phyloP scores from a whole-genome alignment of 2,329 filamentous ascomycete genomes.

The Fusarium torreyae region DNA sequence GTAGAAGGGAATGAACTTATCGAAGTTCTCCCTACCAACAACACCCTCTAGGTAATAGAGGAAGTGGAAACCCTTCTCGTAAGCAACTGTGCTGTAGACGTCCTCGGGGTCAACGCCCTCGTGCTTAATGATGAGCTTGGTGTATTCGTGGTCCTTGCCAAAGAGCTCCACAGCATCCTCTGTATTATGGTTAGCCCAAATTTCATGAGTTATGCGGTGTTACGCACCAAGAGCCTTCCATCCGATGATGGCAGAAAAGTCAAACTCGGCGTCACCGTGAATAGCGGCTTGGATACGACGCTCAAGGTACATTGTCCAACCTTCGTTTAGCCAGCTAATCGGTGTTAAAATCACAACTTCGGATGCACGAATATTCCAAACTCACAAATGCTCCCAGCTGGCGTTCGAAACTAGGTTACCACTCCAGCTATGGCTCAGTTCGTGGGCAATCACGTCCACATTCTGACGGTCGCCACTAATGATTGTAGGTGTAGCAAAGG shows the following conservation, averaged over 20 bases:
- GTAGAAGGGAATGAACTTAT: slow-evolving; percentile 96
- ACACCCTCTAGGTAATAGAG: slow-evolving; percentile 91
- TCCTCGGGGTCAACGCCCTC: slow-evolving; percentile 96
- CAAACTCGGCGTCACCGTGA: slow-evolving; percentile 87
- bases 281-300: slow-evolving; percentile 83
- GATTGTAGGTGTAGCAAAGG: slow-evolving; percentile 94
- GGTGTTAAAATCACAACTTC: slow-evolving; percentile 11
- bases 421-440: slow-evolving; percentile 84
- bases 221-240: slow-evolving; percentile 84
- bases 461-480: slow-evolving; percentile 94
- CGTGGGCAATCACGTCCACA: slow-evolving; percentile 95
- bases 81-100: slow-evolving; percentile 91
- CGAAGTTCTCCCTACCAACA: slow-evolving; percentile 87
- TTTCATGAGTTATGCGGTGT: not conserved
- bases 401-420: slow-evolving; percentile 87
- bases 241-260: slow-evolving; percentile 96
- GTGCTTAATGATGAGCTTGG: slow-evolving; percentile 88
- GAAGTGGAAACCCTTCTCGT: slow-evolving; percentile 97
- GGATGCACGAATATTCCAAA: slow-evolving; percentile 16
- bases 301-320: slow-evolving; percentile 97
- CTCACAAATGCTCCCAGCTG: slow-evolving; percentile 85
- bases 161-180: slow-evolving; percentile 84
- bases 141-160: slow-evolving; percentile 90
- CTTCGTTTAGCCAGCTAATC: slow-evolving; percentile 77
- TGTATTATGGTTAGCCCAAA: slow-evolving; percentile 48